Conservation (phyloP, 192 early-diverging fungal species). For the Radiomyces spectabilis region DNA sequence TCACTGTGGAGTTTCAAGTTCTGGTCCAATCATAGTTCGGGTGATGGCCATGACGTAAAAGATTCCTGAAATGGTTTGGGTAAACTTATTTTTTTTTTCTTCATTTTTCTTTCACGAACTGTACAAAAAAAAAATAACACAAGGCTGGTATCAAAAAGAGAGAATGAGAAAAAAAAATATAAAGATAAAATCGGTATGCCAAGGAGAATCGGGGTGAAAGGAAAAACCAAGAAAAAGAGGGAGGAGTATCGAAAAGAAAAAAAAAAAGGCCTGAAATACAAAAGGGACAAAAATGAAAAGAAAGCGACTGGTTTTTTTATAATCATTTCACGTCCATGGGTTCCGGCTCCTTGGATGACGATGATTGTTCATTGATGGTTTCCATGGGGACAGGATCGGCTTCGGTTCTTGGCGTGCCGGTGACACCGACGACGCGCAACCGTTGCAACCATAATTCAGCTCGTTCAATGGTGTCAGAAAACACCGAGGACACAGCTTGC, state of each 20-base stretch:
- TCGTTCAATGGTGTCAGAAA: constrained; percentile 58
- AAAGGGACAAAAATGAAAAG: background rate
- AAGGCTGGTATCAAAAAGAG: background rate
- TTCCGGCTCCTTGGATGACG: background rate
- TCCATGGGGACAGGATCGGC: background rate
- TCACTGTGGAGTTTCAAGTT: no score
- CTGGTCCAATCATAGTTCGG: background rate
- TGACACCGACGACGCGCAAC: constrained; percentile 27
- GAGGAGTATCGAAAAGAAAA: background rate
- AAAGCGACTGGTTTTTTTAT: background rate
- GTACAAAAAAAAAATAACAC: background rate
- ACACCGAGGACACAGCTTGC: constrained; percentile 53
- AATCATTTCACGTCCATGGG: background rate
- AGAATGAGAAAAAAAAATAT: background rate
- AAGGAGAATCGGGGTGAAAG: background rate
- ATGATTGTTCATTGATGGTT: constrained; percentile 2
- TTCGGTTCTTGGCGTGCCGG: background rate
- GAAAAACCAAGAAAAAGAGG: background rate
- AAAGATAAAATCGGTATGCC: background rate
- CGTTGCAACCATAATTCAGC: constrained; percentile 58
- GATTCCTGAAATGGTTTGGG: background rate
- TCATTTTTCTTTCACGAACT: background rate
- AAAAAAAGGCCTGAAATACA: background rate
- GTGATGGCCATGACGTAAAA: background rate
- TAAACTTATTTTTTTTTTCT: background rate